These are phyloP conservation scores for Circinella minor DNA, from an alignment of 371 early-diverging fungal species.

Conservation along the genomic window DNA sequence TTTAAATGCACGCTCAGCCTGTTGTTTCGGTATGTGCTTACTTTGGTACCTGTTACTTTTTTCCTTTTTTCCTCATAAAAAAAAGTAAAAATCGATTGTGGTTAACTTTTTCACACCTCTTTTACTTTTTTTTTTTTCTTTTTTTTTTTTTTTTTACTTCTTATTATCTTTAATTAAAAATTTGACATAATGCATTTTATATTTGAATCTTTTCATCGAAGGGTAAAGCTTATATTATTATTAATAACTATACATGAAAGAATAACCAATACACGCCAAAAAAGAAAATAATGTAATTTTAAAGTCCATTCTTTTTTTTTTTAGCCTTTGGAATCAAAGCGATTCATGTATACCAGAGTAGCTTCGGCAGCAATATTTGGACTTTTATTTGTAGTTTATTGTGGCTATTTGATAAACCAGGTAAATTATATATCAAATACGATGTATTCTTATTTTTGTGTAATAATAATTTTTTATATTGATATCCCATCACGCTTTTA, in stretches of 20 bases:
- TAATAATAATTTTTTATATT: too few species aligned
- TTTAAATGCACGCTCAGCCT: slow-evolving; percentile 1
- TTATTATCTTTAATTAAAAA: background rate
- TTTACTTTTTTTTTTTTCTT: slow-evolving; percentile 13
- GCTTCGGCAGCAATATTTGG: slow-evolving; percentile 33
- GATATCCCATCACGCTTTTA: too few species aligned
- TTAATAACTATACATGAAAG: too few species aligned
- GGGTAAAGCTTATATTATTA: slow-evolving; percentile 23
- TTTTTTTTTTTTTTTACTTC: background rate
- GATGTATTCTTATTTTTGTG: too few species aligned
- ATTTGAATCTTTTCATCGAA: slow-evolving; percentile 43
- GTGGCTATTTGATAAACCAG: slow-evolving; percentile 36
- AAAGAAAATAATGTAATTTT: background rate
- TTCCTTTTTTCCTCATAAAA: background rate
- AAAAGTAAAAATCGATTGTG: too few species aligned
- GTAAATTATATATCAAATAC: slow-evolving; percentile 5
- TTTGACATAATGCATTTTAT: slow-evolving; percentile 43
- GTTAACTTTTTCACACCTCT: too few species aligned
- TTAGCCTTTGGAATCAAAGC: slow-evolving; percentile 41
- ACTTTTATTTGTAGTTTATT: slow-evolving; percentile 31
- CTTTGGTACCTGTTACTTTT: background rate
- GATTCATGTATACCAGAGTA: slow-evolving; percentile 31
- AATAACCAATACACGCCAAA: too few species aligned
- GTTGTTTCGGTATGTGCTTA: background rate
- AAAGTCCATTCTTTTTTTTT: background rate